Evolutionary conservation across 495 filamentous ascomycete genomes (phyloP).

Genomic region (Beverwykella pulmonaria): DNA sequence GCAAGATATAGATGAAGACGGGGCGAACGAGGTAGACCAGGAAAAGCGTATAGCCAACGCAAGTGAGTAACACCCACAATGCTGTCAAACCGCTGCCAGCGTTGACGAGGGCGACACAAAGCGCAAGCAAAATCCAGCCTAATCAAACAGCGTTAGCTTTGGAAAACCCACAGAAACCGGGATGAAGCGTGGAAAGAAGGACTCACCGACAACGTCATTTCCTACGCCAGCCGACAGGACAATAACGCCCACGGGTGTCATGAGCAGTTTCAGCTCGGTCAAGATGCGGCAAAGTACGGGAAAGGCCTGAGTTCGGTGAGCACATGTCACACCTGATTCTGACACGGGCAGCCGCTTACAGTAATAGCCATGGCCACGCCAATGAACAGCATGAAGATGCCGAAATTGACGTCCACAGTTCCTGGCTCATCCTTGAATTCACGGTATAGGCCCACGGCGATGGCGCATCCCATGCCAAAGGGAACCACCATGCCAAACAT

Average conservation of each 20-base stretch:
- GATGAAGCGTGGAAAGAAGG: neutral
- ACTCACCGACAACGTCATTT: conserved; percentile 82
- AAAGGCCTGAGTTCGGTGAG: conserved; percentile 63
- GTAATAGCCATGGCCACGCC: conserved; percentile 95
- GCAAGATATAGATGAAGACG: conserved; percentile 73
- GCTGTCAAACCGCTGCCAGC: conserved; percentile 81
- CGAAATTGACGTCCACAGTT: conserved; percentile 69
- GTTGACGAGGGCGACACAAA: conserved; percentile 94
- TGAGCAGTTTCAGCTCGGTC: conserved; percentile 85
- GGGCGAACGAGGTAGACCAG: conserved; percentile 76
- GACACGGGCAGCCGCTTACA: conserved; percentile 44
- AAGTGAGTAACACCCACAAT: conserved; percentile 80
- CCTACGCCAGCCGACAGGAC: conserved; percentile 92
- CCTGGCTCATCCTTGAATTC: conserved; percentile 69
- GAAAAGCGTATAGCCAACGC: conserved; percentile 75
- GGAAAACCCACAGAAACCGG: conserved; percentile 2
- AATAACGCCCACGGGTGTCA: conserved; percentile 83
- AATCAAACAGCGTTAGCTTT: conserved; percentile 23
- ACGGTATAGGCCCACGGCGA: conserved; percentile 85
- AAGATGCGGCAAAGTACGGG: conserved; percentile 94
- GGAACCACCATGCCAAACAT: conserved; percentile 85
- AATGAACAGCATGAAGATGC: conserved; percentile 87
- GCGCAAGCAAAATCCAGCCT: conserved; percentile 84
- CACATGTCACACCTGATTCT: neutral
- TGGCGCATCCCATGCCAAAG: conserved; percentile 68